Evolutionary conservation across 495 filamentous ascomycete species (phyloP).

Genomic region (Parathielavia hyrcaniae): DNA sequence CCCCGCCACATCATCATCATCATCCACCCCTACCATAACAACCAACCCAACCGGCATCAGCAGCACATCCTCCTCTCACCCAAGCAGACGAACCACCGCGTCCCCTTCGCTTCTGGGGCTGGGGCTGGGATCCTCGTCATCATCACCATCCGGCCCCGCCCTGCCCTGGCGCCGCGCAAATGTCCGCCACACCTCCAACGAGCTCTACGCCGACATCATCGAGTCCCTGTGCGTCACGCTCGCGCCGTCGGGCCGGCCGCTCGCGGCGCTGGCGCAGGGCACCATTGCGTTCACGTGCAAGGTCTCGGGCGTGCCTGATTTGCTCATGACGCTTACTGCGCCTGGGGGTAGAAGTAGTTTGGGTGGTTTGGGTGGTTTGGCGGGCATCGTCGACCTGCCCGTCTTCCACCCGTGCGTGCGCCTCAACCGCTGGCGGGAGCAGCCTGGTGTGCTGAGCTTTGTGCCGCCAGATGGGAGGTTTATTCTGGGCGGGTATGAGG

Average conservation of each 20-base stretch:
- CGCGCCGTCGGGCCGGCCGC: slow-evolving; percentile 78
- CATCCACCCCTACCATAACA: neutral
- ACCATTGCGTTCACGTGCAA: slow-evolving; percentile 94
- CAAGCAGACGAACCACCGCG: slow-evolving; percentile 29
- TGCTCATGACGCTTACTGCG: slow-evolving; percentile 70
- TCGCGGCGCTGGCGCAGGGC: slow-evolving; percentile 82
- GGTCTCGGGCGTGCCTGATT: slow-evolving; percentile 87
- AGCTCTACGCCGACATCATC: slow-evolving; percentile 93
- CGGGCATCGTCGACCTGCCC: slow-evolving; percentile 70
- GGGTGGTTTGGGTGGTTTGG: slow-evolving; percentile 67
- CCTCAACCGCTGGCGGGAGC: slow-evolving; percentile 75
- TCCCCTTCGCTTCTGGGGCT: slow-evolving; percentile 27
- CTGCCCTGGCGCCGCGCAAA: slow-evolving; percentile 84
- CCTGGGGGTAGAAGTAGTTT: slow-evolving; percentile 71
- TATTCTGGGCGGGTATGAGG: slow-evolving; percentile 88
- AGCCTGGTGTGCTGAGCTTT: slow-evolving; percentile 85
- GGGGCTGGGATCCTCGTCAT: slow-evolving; percentile 24
- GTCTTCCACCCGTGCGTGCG: slow-evolving; percentile 97
- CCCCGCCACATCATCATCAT: no score
- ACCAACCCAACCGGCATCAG: neutral
- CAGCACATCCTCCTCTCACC: slow-evolving; percentile 21
- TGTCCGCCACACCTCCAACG: slow-evolving; percentile 92
- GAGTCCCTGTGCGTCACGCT: slow-evolving; percentile 82
- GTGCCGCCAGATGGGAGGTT: slow-evolving; percentile 95
- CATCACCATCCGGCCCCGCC: no score